Percentiles rank a stretch among this genome's conserved stretches.
Conservation (phyloP, 2,329 filamentous ascomycete species). For the Exophiala viscosa region DNA sequence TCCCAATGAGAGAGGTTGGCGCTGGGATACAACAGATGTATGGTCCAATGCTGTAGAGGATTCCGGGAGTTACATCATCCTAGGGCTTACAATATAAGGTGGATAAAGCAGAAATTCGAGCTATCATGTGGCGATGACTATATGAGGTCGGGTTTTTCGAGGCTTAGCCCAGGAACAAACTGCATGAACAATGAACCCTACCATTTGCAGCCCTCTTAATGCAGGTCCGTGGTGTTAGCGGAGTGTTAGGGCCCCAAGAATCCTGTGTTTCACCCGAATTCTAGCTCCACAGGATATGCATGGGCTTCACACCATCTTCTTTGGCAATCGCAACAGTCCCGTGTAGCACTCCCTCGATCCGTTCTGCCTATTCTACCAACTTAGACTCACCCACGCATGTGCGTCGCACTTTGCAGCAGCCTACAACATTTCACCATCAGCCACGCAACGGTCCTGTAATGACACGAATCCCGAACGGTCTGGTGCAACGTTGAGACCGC, state of each 20-base stretch:
- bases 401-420: not conserved
- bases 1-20: too few species aligned
- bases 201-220: not conserved
- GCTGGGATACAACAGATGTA: too few species aligned
- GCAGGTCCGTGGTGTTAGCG: not conserved
- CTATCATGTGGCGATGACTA: too few species aligned
- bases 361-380: not conserved
- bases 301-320: slow-evolving; percentile 2
- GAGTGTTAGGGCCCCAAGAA: not conserved
- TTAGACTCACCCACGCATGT: not conserved
- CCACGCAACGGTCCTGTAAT: not conserved
- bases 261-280: slow-evolving; percentile 14
- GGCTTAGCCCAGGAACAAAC: slow-evolving; percentile 11
- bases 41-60: too few species aligned
- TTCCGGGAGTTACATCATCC: too few species aligned
- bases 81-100: too few species aligned
- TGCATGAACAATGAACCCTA: not conserved
- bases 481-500: not conserved
- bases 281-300: slow-evolving; percentile 8
- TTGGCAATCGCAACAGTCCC: not conserved
- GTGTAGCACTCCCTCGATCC: not conserved
- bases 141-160: not conserved
- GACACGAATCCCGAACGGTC: too few species aligned
- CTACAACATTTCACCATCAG: not conserved
- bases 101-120: too few species aligned